Evolutionary conservation across 768 basidiomycete genomes (phyloP).

Genomic region (Lactarius hatsudake): DNA sequence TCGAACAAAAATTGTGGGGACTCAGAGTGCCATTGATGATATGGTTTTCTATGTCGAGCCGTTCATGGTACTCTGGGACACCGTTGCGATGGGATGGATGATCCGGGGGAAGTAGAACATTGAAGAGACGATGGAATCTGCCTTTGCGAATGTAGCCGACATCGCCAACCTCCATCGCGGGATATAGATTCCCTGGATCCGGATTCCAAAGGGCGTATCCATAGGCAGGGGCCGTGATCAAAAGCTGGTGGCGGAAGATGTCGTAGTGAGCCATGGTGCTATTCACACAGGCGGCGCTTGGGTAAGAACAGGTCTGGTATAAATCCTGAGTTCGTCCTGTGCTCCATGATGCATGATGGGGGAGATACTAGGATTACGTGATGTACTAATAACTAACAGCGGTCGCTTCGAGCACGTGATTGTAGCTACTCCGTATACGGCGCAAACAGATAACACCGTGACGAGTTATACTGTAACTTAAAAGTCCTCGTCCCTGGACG

Average conservation of each 20-base stretch:
- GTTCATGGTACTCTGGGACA: neutral
- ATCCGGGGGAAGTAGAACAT: neutral
- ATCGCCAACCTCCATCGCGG: neutral
- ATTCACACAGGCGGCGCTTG: too few relatives aligned
- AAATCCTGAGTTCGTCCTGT: too few relatives aligned
- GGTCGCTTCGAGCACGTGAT: too few relatives aligned
- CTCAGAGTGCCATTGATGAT: neutral
- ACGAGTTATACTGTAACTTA: too few relatives aligned
- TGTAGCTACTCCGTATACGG: too few relatives aligned
- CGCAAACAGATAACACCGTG: too few relatives aligned
- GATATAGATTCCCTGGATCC: neutral
- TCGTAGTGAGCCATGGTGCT: neutral
- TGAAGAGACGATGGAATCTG: neutral
- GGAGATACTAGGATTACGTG: too few relatives aligned
- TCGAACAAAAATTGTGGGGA: neutral
- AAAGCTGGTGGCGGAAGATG: neutral
- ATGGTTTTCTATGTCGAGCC: neutral
- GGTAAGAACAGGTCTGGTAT: too few relatives aligned
- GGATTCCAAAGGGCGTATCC: neutral
- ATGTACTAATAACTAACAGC: too few relatives aligned
- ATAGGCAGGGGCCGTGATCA: neutral
- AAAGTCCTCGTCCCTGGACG: too few relatives aligned
- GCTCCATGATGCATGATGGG: too few relatives aligned
- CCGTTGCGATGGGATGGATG: neutral
- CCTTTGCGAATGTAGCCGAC: neutral